Percentiles rank a stretch among this genome's conserved stretches.
These are phyloP conservation scores for Xylariaceae sp. DNA, from an alignment of 2,329 filamentous ascomycete species.

Conservation along the genomic window DNA sequence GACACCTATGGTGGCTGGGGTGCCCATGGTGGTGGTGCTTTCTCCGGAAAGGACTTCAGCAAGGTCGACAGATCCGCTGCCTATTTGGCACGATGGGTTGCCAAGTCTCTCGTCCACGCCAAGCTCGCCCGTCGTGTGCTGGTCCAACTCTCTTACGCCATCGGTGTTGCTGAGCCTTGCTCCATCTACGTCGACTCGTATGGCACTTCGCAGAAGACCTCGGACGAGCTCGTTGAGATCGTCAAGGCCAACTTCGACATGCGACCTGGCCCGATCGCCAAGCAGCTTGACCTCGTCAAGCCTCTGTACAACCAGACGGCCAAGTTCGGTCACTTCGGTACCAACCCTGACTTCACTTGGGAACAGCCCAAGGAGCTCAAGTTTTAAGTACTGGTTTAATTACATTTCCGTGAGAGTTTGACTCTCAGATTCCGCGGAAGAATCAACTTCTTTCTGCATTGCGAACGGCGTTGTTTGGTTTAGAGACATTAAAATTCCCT, in stretches of 20 bases:
- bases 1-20: slow-evolving; percentile 99
- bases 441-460: slow-evolving; percentile 39
- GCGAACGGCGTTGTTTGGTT: slow-evolving; percentile 34
- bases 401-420: slow-evolving; percentile 27
- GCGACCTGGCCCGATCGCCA: slow-evolving; percentile 96
- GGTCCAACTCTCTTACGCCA: slow-evolving; percentile 98
- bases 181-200: slow-evolving; percentile 98
- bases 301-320: slow-evolving; percentile 98
- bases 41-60: slow-evolving; percentile 99
- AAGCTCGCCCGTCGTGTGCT: slow-evolving; percentile 87
- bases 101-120: slow-evolving; percentile 91
- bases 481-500: slow-evolving; percentile 35
- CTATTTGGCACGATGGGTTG: slow-evolving; percentile 97
- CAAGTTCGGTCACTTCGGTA: slow-evolving; percentile 98
- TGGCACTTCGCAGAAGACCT: slow-evolving; percentile 85
- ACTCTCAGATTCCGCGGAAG: slow-evolving; percentile 31
- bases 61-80: slow-evolving; percentile 99
- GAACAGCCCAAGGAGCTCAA: slow-evolving; percentile 96
- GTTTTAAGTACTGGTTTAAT: slow-evolving; percentile 59
- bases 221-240: slow-evolving; percentile 91
- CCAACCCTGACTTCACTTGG: slow-evolving; percentile 96
- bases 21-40: slow-evolving; percentile 98
- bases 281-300: slow-evolving; percentile 89
- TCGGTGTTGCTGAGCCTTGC: slow-evolving; percentile 95
- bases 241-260: slow-evolving; percentile 96